Base-by-base conservation (phyloP, 768 basidiomycete species). In the Termitomyces sp. region DNA sequence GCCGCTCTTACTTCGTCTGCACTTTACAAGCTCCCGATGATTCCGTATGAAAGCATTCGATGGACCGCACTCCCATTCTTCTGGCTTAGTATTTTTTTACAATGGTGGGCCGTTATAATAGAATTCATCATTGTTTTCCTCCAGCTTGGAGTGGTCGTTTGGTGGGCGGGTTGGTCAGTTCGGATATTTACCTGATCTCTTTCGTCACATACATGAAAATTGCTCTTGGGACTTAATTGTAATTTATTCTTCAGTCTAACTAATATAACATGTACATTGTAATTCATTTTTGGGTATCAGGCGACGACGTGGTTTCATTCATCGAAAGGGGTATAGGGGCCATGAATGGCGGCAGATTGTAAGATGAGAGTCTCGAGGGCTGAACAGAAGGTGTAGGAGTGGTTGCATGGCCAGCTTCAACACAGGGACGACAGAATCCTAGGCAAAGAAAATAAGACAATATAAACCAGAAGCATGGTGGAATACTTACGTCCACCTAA, bases 151-250 rank as follows among this genome's bases (percentile, higher is more conserved):
- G 80, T 87, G 22, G 71, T 85, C 43, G 64, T 76, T 9, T 92
- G 90, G 89, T 92, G 90, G 90, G 65, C 81, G 55, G 88, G 87
- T 26, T 92, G 90, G 89, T 75, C 74, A 28, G 66, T 88, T 44
- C 79, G 79, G 43, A 61, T 90, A 59, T 66, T 76, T 57, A 66
- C 66, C 60, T 79, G 66, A 69, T 60, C 50, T 22, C n/a, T 52
- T 51, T 50, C 45, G 54, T 38, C 53, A 45, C 28, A 52, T 32
- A 52, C 16, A 57, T 43, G 9, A 33, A 50, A 38, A 40, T 46
- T 32, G 20, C 50, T 36, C 16, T 38, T 36, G 40, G 24, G 2
- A 36, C 14, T 16, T 36, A 9, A 9, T 11, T 26, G 22, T 51
- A 35, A 3, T 35, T 22, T 16, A 38, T 36, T 18, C 14, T 26